phyloP scores from a whole-genome alignment of 1,139 yeast genomes.

The Kazachstania sp. region DNA sequence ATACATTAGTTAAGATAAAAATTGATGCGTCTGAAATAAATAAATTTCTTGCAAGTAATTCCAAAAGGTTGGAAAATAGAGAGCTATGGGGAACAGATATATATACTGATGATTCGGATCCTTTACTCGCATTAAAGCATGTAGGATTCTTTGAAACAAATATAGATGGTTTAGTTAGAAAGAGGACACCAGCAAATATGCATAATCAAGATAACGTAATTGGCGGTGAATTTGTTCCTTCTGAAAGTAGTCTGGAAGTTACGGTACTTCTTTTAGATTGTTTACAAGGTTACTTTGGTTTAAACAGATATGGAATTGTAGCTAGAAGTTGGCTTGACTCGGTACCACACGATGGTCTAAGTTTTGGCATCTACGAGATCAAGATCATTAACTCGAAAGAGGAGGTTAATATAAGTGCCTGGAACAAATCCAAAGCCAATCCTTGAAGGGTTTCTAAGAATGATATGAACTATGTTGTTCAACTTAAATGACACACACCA shows the following conservation, averaged over 20 bases:
- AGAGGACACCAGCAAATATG: slow-evolving; percentile 33
- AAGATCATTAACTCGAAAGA: slow-evolving; percentile 16
- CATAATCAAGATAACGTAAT: slow-evolving; percentile 25
- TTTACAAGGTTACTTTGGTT: slow-evolving; percentile 52
- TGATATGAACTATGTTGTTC: background rate
- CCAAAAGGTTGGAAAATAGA: slow-evolving; percentile 35
- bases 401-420: slow-evolving; percentile 1
- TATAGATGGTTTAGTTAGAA: slow-evolving; percentile 32
- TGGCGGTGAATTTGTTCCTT: slow-evolving; percentile 17
- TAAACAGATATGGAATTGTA: slow-evolving; percentile 56
- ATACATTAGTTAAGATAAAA: slow-evolving; percentile 17
- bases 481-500: too few relatives aligned
- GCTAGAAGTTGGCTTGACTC: slow-evolving; percentile 57
- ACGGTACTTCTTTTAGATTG: slow-evolving; percentile 65
- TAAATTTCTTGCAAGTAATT: slow-evolving; percentile 21
- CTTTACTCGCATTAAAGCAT: slow-evolving; percentile 66
- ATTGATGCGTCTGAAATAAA: slow-evolving; percentile 19
- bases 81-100: slow-evolving; percentile 87
- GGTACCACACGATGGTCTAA: slow-evolving; percentile 27
- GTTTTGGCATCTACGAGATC: slow-evolving; percentile 24
- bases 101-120: slow-evolving; percentile 88
- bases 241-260: slow-evolving; percentile 49
- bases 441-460: background rate
- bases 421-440: background rate
- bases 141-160: slow-evolving; percentile 50